Evolutionary conservation across 2,329 filamentous ascomycete species (phyloP), one percentile per base, ranked within the genome.

Genomic region (Calonectria pauciramosa): DNA sequence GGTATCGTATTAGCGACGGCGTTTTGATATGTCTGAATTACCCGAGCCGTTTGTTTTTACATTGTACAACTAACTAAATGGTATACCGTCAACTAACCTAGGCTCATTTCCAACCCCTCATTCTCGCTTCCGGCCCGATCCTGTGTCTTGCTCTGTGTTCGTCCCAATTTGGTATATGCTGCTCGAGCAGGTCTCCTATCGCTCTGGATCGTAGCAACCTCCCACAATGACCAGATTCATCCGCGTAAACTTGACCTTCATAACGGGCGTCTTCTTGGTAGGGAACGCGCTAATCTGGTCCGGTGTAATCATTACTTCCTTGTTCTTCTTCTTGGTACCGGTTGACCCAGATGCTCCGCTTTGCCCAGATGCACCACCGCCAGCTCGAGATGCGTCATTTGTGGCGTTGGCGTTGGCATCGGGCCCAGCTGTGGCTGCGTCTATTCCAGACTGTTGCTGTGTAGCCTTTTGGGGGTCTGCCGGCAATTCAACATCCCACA

Each of bases 221-320:
- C 94, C 95, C 28, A 96, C 96, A 75, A 99, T 89, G 16, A 98
- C 94, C 78, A 99, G 86, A 83, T 99, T 99, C 95, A 98, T 98
- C 75, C 95, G 90, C 4, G 97, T 99, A 81, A 98, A 98, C 82
- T 94, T 92, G 69, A 98, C 96, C 86, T 96, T 97, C 85, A 97
- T 95, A 14, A 99, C 95, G 0, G 96, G 96, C 20, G 94, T 96
- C 87, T 98, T 98, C 90, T 99, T 99, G 5, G 97, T 99, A 0
- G 95, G 93, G 83, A 98, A 99, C 0, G 95, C 96, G 77, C 93
- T 95, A 86, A 99, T 97, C 86, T 99, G 97, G 82, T 99, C 97
- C 0, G 96, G 93, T 0, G 94, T 96, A 56, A 98, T 94, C 81
- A 95, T 95, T 5, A 96, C 95, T 81, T 98, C 96, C 85, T 98